Evolutionary conservation across 306 rosid species (phyloP).

Genomic region (Ormosia emarginata): DNA sequence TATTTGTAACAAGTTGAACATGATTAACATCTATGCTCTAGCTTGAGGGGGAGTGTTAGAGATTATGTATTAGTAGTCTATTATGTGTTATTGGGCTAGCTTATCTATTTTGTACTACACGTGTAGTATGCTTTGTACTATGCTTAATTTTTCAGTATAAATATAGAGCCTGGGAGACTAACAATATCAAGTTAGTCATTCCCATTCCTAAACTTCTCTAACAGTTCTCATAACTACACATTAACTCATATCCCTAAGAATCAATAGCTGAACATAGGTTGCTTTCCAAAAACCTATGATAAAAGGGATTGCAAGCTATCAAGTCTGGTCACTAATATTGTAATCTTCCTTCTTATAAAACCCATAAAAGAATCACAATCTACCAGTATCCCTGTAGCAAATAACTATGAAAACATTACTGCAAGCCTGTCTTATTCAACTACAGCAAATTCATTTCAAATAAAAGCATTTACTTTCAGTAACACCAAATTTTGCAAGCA

Average conservation of each 20-base stretch:
- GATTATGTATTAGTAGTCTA: too few relatives aligned
- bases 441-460: neutral
- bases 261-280: constrained; percentile 27
- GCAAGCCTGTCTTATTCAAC: neutral
- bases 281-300: constrained; percentile 67
- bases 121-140: too few relatives aligned
- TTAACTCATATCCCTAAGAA: neutral
- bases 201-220: too few relatives aligned
- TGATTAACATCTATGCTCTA: too few relatives aligned
- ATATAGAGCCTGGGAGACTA: too few relatives aligned
- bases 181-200: too few relatives aligned
- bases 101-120: too few relatives aligned
- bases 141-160: too few relatives aligned
- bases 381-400: neutral
- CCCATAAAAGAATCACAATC: neutral
- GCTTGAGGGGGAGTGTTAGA: too few relatives aligned
- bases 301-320: constrained; percentile 63
- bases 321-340: constrained; percentile 5
- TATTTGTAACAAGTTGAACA: too few relatives aligned
- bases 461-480: neutral
- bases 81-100: too few relatives aligned
- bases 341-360: constrained; percentile 59
- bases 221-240: too few relatives aligned
- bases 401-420: neutral
- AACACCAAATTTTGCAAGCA: neutral